Evolutionary conservation across 2,329 filamentous ascomycete genomes (phyloP), one percentile per base, ranked within the genome.

Genomic region (Endothia cerciana): DNA sequence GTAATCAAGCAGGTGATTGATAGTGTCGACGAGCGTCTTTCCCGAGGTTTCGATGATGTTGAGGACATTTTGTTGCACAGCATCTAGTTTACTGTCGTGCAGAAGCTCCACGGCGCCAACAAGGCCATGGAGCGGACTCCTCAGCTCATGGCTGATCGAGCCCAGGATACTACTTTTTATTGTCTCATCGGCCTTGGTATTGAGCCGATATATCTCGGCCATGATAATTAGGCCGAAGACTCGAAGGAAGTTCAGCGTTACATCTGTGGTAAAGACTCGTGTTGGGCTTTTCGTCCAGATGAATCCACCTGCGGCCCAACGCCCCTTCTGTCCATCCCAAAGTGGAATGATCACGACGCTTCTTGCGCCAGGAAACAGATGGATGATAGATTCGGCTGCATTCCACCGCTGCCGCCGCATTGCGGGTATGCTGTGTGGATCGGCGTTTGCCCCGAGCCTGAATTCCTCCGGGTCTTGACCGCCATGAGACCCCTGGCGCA

Each of bases 111-210:
- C 78, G 61, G 78, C 85, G 0, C 84, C 81, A 0, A 89, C 74
- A 40, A 89, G 83, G 2, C 87, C 87, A 64, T 89, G 87, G 0
- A 89, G 76, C 0, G 87, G 87, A 1, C 83, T 87, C 4, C 87
- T 79, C 17, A 89, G 74, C 71, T 89, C 87, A 70, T 89, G 87
- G 3, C 83, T 87, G 6, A 89, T 81, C 1, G 83, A 87, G 0
- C 84, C 83, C 8, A 89, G 80, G 43, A 87, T 83, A 65, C 88
- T 85, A 1, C 82, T 82, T 71, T 87, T 87, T 40, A 84, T 82
- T 62, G 77, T 81, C 41, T 82, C 78, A 0, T 78, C 76, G 11
- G 74, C 71, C 13, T 74, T 64, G 0, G 76, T 71, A 13, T 79
- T 73, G 4, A 85, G 67, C 1, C 83, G 78, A 0, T 82, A 80